A percentile compares a stretch with the other conserved stretches of the same genome.
Evolutionary conservation across 441 rosid genomes (phyloP).

Genomic region (Dalechampia spathulata): DNA sequence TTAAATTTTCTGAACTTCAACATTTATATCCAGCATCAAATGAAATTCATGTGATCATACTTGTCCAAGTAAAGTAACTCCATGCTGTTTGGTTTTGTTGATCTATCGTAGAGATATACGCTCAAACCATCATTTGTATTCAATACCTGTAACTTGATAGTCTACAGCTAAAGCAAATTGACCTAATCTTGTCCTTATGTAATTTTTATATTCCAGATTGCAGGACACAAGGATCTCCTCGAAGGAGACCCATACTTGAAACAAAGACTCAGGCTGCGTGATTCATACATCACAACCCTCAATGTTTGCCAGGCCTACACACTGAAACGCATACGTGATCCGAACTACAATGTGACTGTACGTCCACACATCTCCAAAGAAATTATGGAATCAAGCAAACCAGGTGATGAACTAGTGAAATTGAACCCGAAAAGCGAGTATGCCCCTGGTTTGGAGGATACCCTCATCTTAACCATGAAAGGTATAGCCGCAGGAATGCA

Average conservation of each 20-base stretch:
- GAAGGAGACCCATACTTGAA: slow-evolving; percentile 91
- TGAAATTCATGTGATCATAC: too few species aligned
- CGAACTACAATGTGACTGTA: slow-evolving; percentile 50
- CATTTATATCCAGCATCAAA: too few species aligned
- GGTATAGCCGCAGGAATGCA: slow-evolving; percentile 93
- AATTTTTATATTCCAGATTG: slow-evolving; percentile 34
- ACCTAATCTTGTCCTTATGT: not conserved
- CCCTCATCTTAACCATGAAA: slow-evolving; percentile 93
- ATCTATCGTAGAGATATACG: too few species aligned
- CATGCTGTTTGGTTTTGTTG: too few species aligned
- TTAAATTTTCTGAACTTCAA: too few species aligned
- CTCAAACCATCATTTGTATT: not conserved
- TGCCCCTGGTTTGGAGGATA: slow-evolving; percentile 86
- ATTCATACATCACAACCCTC: slow-evolving; percentile 84
- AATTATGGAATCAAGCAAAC: slow-evolving; percentile 55
- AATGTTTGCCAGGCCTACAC: slow-evolving; percentile 92
- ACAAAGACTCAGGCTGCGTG: slow-evolving; percentile 80
- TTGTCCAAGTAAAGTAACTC: too few species aligned
- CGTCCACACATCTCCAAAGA: slow-evolving; percentile 75
- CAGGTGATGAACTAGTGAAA: slow-evolving; percentile 60
- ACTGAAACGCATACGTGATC: slow-evolving; percentile 76
- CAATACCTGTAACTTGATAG: not conserved
- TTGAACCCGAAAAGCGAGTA: slow-evolving; percentile 77
- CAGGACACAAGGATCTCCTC: slow-evolving; percentile 85
- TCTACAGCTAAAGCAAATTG: not conserved